A percentile compares a stretch with the other conserved stretches of the same genome.
These are phyloP conservation scores for Phlegmacium glaucopus DNA, from an alignment of 768 basidiomycete genomes.

Conservation along the genomic window DNA sequence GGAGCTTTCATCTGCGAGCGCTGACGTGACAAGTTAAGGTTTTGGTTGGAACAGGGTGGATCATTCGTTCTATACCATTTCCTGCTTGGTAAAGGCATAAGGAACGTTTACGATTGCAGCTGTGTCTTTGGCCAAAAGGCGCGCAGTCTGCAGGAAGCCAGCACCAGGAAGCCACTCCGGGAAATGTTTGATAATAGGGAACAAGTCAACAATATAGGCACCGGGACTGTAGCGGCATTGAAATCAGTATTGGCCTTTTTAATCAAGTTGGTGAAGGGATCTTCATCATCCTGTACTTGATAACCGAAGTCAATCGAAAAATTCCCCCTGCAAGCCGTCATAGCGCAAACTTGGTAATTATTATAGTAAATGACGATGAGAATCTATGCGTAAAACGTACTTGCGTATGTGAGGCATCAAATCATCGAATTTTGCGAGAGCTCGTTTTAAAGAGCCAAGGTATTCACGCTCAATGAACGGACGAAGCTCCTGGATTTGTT, in stretches of 20 bases:
- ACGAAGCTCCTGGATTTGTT: constrained; percentile 25
- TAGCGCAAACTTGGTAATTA: constrained; percentile 1
- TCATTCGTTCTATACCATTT: constrained; percentile 36
- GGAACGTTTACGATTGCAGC: constrained; percentile 40
- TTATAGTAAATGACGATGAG: not conserved
- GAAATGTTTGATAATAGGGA: constrained; percentile 40
- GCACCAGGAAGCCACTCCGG: constrained; percentile 60
- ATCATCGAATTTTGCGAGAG: constrained; percentile 26
- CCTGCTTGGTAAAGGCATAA: constrained; percentile 38
- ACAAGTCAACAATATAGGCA: constrained; percentile 43
- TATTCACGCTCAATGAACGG: constrained; percentile 33
- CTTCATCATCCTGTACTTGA: constrained; percentile 47
- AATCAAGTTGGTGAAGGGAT: constrained; percentile 49
- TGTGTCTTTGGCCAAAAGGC: constrained; percentile 35
- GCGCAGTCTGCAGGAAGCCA: constrained; percentile 46
- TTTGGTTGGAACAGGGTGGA: not conserved
- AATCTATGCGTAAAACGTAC: constrained; percentile 21
- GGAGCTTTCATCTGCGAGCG: not conserved
- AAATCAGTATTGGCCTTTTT: constrained; percentile 52
- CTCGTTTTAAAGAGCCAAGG: constrained; percentile 33
- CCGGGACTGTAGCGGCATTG: constrained; percentile 44
- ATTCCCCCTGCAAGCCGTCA: constrained; percentile 48
- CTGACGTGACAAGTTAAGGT: constrained; percentile 1
- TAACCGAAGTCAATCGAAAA: constrained; percentile 53
- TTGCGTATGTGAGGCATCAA: constrained; percentile 37